Evolutionary conservation across 2,329 filamentous ascomycete genomes (phyloP).

Genomic region (Beauveria bassiana): DNA sequence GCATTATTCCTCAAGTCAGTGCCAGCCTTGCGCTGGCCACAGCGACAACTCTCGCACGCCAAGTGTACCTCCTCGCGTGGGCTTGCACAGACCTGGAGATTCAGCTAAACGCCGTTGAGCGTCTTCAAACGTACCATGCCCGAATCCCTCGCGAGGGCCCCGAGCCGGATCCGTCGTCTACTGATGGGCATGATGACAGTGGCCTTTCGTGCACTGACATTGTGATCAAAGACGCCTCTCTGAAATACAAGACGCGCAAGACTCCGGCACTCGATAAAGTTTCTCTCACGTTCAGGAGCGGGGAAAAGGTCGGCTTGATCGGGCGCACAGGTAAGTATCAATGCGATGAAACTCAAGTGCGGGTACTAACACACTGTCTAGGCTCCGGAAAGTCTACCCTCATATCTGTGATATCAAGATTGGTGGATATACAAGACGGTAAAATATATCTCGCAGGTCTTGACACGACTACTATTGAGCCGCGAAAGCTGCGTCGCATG

Average conservation of each 20-base stretch:
- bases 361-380: not conserved
- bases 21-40: constrained; percentile 4
- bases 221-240: not conserved
- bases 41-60: constrained; percentile 1
- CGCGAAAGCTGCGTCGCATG: not conserved
- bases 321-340: constrained; percentile 1
- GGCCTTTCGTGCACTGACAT: not conserved
- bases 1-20: not conserved
- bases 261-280: not conserved
- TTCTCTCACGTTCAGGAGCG: not conserved
- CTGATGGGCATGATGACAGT: too few relatives aligned
- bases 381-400: constrained; percentile 10
- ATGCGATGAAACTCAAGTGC: too few relatives aligned
- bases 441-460: not conserved
- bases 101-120: constrained; percentile 7
- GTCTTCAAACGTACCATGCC: constrained; percentile 2
- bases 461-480: not conserved
- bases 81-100: not conserved
- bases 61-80: constrained; percentile 4
- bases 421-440: constrained; percentile 5
- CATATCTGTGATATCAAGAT: not conserved
- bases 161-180: not conserved
- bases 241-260: constrained; percentile 1
- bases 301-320: constrained; percentile 2
- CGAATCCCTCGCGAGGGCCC: not conserved